These are phyloP conservation scores for Cyberlindnera americana DNA, from an alignment of 805 yeast species.

Conservation along the genomic window DNA sequence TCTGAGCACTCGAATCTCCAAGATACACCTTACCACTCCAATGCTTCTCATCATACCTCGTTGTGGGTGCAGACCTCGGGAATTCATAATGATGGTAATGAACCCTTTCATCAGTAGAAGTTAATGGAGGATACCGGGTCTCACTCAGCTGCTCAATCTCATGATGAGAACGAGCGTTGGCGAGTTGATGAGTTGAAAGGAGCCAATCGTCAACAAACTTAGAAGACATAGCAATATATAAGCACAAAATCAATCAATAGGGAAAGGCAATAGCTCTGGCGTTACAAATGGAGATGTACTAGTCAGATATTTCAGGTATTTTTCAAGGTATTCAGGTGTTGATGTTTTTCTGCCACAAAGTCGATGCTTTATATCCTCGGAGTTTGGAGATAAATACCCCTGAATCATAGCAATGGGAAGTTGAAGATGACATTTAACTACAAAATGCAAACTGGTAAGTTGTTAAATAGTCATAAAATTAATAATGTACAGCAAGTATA, in stretches of 20 bases:
- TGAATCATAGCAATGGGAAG: too few species aligned
- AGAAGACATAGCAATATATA: neutral
- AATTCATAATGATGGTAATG: neutral
- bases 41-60: neutral
- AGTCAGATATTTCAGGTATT: too few species aligned
- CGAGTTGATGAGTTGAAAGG: neutral
- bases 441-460: too few species aligned
- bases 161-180: neutral
- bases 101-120: neutral
- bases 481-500: too few species aligned
- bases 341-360: too few species aligned
- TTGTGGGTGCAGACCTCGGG: neutral
- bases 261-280: too few species aligned
- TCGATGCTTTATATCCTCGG: neutral
- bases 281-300: too few species aligned
- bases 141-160: conserved; percentile 1
- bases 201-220: conserved; percentile 4
- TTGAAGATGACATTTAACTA: too few species aligned
- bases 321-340: too few species aligned
- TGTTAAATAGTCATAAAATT: neutral
- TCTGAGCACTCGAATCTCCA: conserved; percentile 5
- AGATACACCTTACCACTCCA: conserved; percentile 3
- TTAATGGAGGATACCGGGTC: neutral
- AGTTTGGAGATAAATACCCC: neutral
- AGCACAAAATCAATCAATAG: too few species aligned